These are phyloP conservation scores for Pleurotus tuber-regium DNA, from an alignment of 768 basidiomycete species.

Conservation along the genomic window DNA sequence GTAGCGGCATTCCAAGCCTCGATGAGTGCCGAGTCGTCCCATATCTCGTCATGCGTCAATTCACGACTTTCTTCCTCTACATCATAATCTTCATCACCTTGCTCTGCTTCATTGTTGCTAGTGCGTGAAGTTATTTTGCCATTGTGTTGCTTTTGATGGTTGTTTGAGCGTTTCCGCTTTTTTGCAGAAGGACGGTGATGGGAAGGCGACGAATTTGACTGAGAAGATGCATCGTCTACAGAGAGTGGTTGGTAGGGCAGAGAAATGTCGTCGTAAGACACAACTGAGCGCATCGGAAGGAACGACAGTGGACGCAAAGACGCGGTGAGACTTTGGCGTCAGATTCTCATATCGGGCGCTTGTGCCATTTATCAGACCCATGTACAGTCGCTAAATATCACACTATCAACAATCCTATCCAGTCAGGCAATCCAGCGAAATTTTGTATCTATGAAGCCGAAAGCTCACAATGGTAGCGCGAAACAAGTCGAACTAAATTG, in stretches of 20 bases:
- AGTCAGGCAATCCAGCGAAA: no score
- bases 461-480: no score
- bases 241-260: constrained; percentile 31
- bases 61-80: constrained; percentile 56
- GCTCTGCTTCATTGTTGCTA: constrained; percentile 31
- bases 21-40: constrained; percentile 84
- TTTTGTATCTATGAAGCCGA: no score
- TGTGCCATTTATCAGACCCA: no score
- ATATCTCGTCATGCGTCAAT: constrained; percentile 72
- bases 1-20: constrained; percentile 83
- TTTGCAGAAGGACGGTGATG: constrained; percentile 45
- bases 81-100: constrained; percentile 29
- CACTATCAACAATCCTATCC: no score
- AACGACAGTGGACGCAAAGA: no score
- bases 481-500: no score
- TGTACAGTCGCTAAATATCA: no score
- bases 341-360: no score
- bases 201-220: constrained; percentile 12
- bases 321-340: no score
- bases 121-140: constrained; percentile 31
- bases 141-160: constrained; percentile 24
- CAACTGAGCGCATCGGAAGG: constrained; percentile 31
- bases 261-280: constrained; percentile 68
- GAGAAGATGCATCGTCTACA: constrained; percentile 16
- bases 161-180: constrained; percentile 50